Conservation (phyloP, 257 asterid genomes). For the Voacanga thouarsii region DNA sequence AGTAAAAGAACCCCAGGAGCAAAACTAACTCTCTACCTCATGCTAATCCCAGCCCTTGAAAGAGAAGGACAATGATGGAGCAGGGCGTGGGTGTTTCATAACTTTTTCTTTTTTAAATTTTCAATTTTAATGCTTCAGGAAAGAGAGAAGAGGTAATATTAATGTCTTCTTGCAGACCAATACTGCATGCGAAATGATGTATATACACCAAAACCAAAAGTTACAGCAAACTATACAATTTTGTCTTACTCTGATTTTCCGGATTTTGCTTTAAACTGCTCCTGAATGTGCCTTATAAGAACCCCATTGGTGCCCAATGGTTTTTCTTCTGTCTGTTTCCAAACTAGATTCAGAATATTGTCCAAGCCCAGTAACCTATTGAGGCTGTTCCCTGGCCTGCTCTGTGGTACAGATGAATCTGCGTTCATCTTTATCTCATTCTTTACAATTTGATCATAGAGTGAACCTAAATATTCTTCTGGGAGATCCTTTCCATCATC, state of each 20-base stretch:
- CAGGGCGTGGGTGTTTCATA: background rate
- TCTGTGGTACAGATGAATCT: slow-evolving; percentile 68
- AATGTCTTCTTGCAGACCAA: background rate
- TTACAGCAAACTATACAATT: slow-evolving; percentile 18
- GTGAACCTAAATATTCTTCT: slow-evolving; percentile 84
- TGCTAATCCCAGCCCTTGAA: background rate
- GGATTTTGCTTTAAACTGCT: slow-evolving; percentile 91
- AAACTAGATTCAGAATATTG: slow-evolving; percentile 91
- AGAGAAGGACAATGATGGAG: background rate
- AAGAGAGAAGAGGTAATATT: background rate
- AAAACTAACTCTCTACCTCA: slow-evolving; percentile 3
- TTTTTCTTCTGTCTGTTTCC: slow-evolving; percentile 96
- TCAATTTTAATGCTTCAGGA: background rate
- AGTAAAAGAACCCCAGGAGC: background rate
- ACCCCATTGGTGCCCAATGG: slow-evolving; percentile 86
- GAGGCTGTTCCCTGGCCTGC: slow-evolving; percentile 89
- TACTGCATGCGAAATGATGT: background rate
- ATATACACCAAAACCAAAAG: background rate
- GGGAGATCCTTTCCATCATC: slow-evolving; percentile 92
- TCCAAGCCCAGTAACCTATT: slow-evolving; percentile 89
- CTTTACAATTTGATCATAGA: slow-evolving; percentile 91
- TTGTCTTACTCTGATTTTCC: slow-evolving; percentile 86
- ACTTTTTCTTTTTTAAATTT: background rate
- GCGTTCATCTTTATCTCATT: slow-evolving; percentile 96
- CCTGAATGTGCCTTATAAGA: slow-evolving; percentile 89